phyloP scores from a whole-genome alignment of 495 filamentous ascomycete genomes.

The Penicillium herquei region DNA sequence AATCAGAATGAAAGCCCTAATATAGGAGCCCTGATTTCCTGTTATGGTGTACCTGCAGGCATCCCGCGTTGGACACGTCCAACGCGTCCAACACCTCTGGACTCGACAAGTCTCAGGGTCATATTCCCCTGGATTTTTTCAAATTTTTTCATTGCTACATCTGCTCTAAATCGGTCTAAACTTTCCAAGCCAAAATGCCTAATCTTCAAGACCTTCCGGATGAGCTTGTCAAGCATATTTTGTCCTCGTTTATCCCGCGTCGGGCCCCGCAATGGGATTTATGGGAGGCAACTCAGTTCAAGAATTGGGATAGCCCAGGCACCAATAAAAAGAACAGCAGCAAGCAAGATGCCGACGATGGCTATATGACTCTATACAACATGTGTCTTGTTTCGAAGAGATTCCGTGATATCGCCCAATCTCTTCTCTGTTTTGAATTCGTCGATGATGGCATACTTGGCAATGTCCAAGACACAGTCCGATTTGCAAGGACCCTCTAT shows the following conservation, averaged over 20 bases:
- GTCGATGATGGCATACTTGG: slow-evolving; percentile 6
- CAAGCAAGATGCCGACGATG: neutral
- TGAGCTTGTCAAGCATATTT: neutral
- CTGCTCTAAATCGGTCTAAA: too few species aligned
- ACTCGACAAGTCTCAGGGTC: too few species aligned
- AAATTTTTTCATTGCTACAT: too few species aligned
- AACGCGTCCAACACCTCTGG: too few species aligned
- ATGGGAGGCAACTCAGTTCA: neutral
- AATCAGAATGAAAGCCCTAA: too few species aligned
- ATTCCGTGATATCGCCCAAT: slow-evolving; percentile 24
- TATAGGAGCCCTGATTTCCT: too few species aligned
- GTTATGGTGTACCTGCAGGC: too few species aligned
- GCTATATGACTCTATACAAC: slow-evolving; percentile 4
- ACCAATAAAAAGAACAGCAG: neutral
- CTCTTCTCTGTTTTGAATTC: slow-evolving; percentile 21
- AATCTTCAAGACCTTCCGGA: neutral
- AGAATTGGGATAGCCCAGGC: neutral
- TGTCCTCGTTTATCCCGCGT: neutral
- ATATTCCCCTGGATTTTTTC: too few species aligned
- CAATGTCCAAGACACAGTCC: neutral
- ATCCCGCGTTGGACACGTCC: too few species aligned
- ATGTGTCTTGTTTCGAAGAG: slow-evolving; percentile 23
- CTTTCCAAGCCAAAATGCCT: neutral
- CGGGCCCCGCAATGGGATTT: neutral
- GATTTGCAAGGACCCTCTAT: slow-evolving; percentile 17